These are phyloP conservation scores for Colletotrichum somersetense DNA, from an alignment of 2,329 filamentous ascomycete genomes.

Conservation along the genomic window DNA sequence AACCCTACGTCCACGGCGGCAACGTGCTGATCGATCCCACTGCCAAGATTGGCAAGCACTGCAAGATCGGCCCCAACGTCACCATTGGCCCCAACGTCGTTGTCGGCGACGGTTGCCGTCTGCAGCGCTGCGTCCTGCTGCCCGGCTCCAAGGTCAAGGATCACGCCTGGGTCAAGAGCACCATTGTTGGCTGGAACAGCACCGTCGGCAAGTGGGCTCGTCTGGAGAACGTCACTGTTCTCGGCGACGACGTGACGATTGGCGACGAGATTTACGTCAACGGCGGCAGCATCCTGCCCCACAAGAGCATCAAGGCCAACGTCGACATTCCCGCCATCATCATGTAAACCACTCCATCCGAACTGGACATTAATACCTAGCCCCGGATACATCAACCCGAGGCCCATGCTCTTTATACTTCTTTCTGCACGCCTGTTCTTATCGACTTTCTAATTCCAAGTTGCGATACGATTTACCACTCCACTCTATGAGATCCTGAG, in stretches of 20 bases:
- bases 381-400: constrained; percentile 14
- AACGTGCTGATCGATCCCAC: constrained; percentile 96
- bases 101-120: constrained; percentile 91
- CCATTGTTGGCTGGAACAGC: constrained; percentile 99
- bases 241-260: constrained; percentile 97
- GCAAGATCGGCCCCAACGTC: constrained; percentile 96
- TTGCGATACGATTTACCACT: constrained; percentile 41
- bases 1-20: constrained; percentile 89
- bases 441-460: constrained; percentile 42
- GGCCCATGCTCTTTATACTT: constrained; percentile 29
- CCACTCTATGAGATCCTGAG: constrained; percentile 35
- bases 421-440: constrained; percentile 36
- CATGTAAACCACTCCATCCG: constrained; percentile 62
- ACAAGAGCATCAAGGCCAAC: constrained; percentile 99
- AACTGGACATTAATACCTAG: constrained; percentile 13
- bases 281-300: constrained; percentile 91
- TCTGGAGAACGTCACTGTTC: constrained; percentile 96
- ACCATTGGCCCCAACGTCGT: constrained; percentile 94
- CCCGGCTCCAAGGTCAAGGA: constrained; percentile 96
- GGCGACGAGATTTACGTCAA: constrained; percentile 98
- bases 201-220: constrained; percentile 95
- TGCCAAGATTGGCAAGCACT: constrained; percentile 98
- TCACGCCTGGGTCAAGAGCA: constrained; percentile 98
- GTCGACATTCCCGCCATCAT: constrained; percentile 83
- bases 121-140: constrained; percentile 93